Conservation (phyloP, 345 rosid species). For the Citrus sp. region DNA sequence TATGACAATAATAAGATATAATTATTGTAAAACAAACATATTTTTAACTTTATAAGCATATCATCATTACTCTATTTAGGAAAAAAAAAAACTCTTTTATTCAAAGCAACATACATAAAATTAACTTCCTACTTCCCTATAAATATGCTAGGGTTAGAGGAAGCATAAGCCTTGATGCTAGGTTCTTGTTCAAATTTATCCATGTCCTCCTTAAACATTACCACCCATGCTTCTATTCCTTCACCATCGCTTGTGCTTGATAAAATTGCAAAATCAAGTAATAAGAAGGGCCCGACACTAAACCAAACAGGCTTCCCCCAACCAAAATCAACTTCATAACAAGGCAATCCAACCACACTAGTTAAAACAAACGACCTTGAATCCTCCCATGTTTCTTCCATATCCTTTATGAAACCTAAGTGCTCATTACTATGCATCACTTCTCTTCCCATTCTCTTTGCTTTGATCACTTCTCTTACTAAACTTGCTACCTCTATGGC, state of each 20-base stretch:
- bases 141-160: neutral
- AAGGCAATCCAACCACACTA: slow-evolving; percentile 25
- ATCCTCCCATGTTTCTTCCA: neutral
- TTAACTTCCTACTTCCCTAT: neutral
- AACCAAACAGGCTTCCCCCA: slow-evolving; percentile 31
- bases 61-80: no score
- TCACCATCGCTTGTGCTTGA: slow-evolving; percentile 11
- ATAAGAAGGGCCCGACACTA: neutral
- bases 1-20: no score
- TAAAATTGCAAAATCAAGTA: neutral
- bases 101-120: no score
- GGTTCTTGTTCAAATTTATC: slow-evolving; percentile 10
- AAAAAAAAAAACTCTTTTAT: no score
- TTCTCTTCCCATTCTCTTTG: no score
- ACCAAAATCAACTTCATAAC: slow-evolving; percentile 27
- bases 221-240: slow-evolving; percentile 31
- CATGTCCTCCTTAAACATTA: slow-evolving; percentile 20
- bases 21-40: no score
- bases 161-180: neutral
- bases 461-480: no score
- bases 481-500: no score
- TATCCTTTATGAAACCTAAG: neutral
- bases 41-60: no score
- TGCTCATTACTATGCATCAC: no score
- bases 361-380: neutral